Evolutionary conservation across 306 rosid species (phyloP).

Genomic region (Elaeagnus macrophylla): DNA sequence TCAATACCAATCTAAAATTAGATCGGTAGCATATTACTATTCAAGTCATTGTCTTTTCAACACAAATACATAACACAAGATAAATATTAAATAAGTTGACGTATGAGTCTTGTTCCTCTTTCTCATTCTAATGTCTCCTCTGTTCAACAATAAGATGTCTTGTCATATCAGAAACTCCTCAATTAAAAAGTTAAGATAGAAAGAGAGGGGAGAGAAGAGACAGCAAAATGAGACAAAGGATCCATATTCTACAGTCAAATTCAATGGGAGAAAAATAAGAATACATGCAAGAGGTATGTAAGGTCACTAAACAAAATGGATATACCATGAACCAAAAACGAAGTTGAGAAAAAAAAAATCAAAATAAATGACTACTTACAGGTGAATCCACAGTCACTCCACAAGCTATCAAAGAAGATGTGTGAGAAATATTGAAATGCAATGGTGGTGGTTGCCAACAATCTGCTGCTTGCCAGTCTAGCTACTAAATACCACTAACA

Average conservation of each 20-base stretch:
- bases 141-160: no score
- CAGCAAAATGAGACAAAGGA: no score
- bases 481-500: constrained; percentile 32
- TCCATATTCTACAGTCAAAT: neutral
- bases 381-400: constrained; percentile 65
- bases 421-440: constrained; percentile 90
- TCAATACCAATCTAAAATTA: constrained; percentile 72
- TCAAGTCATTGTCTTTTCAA: constrained; percentile 10
- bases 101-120: no score
- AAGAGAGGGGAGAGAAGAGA: no score
- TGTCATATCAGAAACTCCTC: no score
- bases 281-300: constrained; percentile 1
- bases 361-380: constrained; percentile 29
- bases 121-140: no score
- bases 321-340: constrained; percentile 1
- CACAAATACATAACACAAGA: constrained; percentile 10
- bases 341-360: no score
- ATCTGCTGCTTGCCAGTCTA: constrained; percentile 48
- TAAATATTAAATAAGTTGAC: neutral
- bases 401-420: constrained; percentile 79
- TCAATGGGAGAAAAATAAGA: constrained; percentile 6
- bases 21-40: constrained; percentile 12
- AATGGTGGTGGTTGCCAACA: constrained; percentile 55
- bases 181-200: no score
- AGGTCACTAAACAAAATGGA: neutral